Conservation (phyloP, 176 grass and related monocot species). For the Triticum timopheevii region DNA sequence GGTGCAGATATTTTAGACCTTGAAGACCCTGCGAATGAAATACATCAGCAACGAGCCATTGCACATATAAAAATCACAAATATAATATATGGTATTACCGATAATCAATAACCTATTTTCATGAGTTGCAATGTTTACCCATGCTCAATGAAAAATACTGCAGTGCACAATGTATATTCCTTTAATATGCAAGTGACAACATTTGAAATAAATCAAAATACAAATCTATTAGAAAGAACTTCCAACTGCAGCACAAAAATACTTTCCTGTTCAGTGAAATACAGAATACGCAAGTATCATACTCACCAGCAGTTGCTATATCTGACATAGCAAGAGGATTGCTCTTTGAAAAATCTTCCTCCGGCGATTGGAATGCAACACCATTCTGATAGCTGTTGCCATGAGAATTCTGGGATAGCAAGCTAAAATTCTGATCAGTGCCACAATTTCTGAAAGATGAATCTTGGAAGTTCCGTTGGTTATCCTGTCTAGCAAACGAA, state of each 20-base stretch:
- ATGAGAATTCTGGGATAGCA: conserved; percentile 45
- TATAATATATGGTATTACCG: neutral
- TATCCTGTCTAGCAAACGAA: conserved; percentile 95
- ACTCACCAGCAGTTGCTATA: conserved; percentile 52
- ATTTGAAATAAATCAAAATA: neutral
- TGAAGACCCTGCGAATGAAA: conserved; percentile 43
- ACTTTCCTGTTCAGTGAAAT: neutral
- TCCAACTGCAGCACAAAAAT: conserved; percentile 21
- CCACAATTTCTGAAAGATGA: conserved; percentile 48
- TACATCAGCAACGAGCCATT: conserved; percentile 16
- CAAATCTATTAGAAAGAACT: conserved; percentile 1
- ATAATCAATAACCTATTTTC: conserved; percentile 15
- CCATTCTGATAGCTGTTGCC: conserved; percentile 51
- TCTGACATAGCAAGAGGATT: conserved; percentile 33
- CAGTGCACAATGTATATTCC: neutral
- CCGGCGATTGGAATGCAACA: conserved; percentile 41
- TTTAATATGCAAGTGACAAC: neutral
- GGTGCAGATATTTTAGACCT: conserved; percentile 52
- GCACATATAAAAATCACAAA: conserved; percentile 18
- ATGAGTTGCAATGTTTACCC: neutral
- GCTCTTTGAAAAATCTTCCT: conserved; percentile 38
- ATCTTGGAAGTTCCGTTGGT: conserved; percentile 49
- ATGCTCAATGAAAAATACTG: conserved; percentile 5
- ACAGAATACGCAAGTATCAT: conserved; percentile 2
- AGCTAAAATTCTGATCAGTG: conserved; percentile 49